Evolutionary conservation across 2,329 filamentous ascomycete species (phyloP), one percentile per base, ranked within the genome.

Genomic region (Aspergillus niger): DNA sequence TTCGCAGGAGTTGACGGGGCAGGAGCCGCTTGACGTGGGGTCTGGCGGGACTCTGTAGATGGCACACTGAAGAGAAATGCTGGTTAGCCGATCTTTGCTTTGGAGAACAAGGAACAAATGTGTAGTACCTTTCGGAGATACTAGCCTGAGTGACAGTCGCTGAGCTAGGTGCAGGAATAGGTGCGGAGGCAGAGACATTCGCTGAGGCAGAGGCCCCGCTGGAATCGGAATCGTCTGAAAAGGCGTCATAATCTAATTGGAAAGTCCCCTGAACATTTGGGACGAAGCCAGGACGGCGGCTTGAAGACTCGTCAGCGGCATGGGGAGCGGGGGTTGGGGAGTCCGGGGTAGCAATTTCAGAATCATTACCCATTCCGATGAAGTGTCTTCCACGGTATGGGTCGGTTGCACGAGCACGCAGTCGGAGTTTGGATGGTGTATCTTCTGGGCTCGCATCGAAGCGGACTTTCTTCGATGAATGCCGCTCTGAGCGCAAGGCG

Each of bases 401-500:
- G 47, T 70, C 69, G 28, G 69, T 70, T 15, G 67, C 64, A 39
- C 66, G 63, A 36, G 63, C 63, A 60, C 58, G 60, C 26, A 47
- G 10, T 22, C 71, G 67, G 58, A 66, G 61, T 58, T 73, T 75
- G 3, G 72, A 75, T 54, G 72, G 72, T 32, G 70, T 73, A 54
- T 75, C 66, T 57, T 74, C 67, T 11, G 72, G 72, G 56, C 72
- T 74, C 13, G 70, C 65, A 61, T 72, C 72, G 55, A 75, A 75
- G 20, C 72, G 71, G 28, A 75, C 72, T 55, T 70, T 73, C 63
- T 75, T 75, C 44, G 67, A 66, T 5, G 63, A 55, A 5, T 54
- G 63, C 11, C 60, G 61, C 54, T 70, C 66, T 22, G 66, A 62
- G 26, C 65, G 65, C 20, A 64, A 39, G 30, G 58, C 58, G 56